Conservation (phyloP, 306 rosid species). For the Cercis canadensis region DNA sequence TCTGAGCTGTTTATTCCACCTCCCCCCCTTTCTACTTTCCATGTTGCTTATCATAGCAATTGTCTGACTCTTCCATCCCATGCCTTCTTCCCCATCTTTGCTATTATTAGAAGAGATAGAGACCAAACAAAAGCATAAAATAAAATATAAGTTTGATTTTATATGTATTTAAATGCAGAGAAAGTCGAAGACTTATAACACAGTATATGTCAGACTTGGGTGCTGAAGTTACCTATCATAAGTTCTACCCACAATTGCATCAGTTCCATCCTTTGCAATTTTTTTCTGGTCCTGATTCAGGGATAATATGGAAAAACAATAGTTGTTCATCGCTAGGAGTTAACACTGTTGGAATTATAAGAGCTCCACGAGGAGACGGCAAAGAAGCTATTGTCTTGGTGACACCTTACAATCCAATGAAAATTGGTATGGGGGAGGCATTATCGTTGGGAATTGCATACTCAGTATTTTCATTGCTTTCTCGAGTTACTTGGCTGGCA, state of each 20-base stretch:
- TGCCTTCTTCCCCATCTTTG: neutral
- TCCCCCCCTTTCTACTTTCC: neutral
- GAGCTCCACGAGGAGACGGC: conserved; percentile 97
- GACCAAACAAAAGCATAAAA: conserved; percentile 19
- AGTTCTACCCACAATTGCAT: conserved; percentile 63
- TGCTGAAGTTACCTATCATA: conserved; percentile 83
- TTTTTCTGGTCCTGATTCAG: conserved; percentile 76
- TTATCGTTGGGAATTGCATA: conserved; percentile 82
- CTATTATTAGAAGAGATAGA: neutral
- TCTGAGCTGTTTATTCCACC: neutral
- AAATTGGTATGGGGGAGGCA: conserved; percentile 61
- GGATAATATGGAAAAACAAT: conserved; percentile 52
- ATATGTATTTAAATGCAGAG: conserved; percentile 53
- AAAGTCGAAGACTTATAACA: conserved; percentile 68
- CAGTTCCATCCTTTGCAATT: conserved; percentile 81
- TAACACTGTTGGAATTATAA: conserved; percentile 82
- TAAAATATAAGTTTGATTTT: neutral
- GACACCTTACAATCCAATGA: conserved; percentile 73
- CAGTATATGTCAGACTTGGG: conserved; percentile 73
- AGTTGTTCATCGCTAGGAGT: conserved; percentile 72
- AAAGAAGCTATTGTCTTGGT: conserved; percentile 96
- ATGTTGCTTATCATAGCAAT: neutral
- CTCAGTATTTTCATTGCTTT: conserved; percentile 85
- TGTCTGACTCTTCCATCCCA: neutral
- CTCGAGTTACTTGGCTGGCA: conserved; percentile 90